phyloP scores from a whole-genome alignment of 345 rosid genomes.

The Erodium maritimum region DNA sequence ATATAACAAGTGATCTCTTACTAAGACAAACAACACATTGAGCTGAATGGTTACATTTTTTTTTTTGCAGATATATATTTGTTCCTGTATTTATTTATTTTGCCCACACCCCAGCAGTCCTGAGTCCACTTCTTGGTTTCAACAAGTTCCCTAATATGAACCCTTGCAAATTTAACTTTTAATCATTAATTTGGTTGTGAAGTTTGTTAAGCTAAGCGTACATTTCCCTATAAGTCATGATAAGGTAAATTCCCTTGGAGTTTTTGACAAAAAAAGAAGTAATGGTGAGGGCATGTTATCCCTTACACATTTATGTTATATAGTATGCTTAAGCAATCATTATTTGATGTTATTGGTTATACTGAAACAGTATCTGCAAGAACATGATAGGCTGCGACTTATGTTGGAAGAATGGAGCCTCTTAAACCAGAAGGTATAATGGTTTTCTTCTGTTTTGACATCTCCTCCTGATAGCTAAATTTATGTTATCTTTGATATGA shows the following conservation, averaged over 20 bases:
- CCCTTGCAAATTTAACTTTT: not conserved
- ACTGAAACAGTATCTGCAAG: slow-evolving; percentile 64
- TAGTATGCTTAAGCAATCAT: not conserved
- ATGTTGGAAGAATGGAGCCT: slow-evolving; percentile 95
- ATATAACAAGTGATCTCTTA: not conserved
- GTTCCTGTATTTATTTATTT: too few species aligned
- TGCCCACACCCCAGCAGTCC: too few species aligned
- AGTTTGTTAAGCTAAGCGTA: too few species aligned
- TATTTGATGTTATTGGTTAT: not conserved
- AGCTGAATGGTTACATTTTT: not conserved
- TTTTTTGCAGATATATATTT: not conserved
- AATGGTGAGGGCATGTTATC: too few species aligned
- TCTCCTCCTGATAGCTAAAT: too few species aligned
- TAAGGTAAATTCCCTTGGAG: too few species aligned
- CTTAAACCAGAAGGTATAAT: slow-evolving; percentile 79
- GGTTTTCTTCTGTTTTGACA: not conserved
- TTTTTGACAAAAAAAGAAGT: too few species aligned
- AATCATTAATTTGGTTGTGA: not conserved
- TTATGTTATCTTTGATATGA: not conserved
- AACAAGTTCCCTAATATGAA: not conserved
- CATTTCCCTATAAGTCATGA: too few species aligned
- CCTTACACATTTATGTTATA: too few species aligned
- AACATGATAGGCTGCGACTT: slow-evolving; percentile 84
- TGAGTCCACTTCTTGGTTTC: not conserved
- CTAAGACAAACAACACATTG: not conserved